Conservation (phyloP, 495 filamentous ascomycete species). For the Corynascus novoguineensis region DNA sequence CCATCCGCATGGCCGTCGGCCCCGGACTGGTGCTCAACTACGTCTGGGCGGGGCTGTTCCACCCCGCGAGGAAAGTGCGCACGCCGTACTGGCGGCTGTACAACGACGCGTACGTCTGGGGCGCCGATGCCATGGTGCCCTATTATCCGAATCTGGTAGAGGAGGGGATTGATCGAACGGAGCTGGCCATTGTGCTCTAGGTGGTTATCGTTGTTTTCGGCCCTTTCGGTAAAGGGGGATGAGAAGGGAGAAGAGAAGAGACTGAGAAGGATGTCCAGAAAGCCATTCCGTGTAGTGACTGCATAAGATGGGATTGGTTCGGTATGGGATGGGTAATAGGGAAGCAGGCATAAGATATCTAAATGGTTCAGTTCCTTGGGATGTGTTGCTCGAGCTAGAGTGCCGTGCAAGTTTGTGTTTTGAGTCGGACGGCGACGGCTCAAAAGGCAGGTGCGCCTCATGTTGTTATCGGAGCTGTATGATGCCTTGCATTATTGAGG, state of each 20-base stretch:
- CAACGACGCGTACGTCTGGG: slow-evolving; percentile 94
- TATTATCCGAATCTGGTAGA: slow-evolving; percentile 85
- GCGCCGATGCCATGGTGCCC: slow-evolving; percentile 89
- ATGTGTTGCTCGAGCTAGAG: not conserved
- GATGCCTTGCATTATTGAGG: not conserved
- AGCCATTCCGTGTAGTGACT: not conserved
- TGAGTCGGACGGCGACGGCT: not conserved
- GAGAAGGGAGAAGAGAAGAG: not conserved
- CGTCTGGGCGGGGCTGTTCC: slow-evolving; percentile 94
- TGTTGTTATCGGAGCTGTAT: not conserved
- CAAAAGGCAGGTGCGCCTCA: not conserved
- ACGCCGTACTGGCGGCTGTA: slow-evolving; percentile 92
- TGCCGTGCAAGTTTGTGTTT: not conserved
- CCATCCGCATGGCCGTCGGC: slow-evolving; percentile 89
- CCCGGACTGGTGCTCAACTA: slow-evolving; percentile 93
- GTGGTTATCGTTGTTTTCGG: not conserved
- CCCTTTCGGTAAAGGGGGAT: not conserved
- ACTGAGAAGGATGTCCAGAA: no score
- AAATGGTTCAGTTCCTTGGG: not conserved
- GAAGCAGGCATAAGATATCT: not conserved
- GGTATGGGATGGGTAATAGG: not conserved
- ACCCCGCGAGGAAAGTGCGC: slow-evolving; percentile 89
- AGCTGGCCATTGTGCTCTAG: slow-evolving; percentile 79
- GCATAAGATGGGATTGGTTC: not conserved
- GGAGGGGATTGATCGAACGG: slow-evolving; percentile 65